Conservation (phyloP, 352 stramenopile species). For the Lagenidium sp. region DNA sequence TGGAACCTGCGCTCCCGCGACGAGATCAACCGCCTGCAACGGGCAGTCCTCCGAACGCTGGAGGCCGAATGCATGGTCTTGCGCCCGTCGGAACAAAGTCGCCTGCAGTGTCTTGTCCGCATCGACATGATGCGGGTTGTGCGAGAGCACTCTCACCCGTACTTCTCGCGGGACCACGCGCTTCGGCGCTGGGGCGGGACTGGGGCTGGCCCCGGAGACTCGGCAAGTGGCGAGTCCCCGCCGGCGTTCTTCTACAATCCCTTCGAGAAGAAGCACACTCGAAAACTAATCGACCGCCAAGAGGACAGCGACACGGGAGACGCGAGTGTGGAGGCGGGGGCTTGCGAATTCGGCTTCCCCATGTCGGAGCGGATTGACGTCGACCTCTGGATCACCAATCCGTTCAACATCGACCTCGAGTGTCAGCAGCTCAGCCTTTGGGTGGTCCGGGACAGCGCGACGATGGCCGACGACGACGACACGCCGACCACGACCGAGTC, state of each 20-base stretch:
- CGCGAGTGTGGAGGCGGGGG: slow-evolving; percentile 7
- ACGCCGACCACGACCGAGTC: slow-evolving; percentile 26
- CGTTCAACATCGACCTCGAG: slow-evolving; percentile 46
- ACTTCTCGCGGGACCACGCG: slow-evolving; percentile 24
- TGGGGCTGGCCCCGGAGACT: slow-evolving; percentile 1
- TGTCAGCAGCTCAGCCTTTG: slow-evolving; percentile 53
- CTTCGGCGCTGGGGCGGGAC: slow-evolving; percentile 23
- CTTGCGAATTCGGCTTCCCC: slow-evolving; percentile 37
- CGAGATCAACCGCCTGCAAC: slow-evolving; percentile 50
- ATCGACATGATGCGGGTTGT: slow-evolving; percentile 40
- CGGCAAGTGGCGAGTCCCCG: background rate
- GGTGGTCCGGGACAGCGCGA: slow-evolving; percentile 12
- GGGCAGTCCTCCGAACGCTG: slow-evolving; percentile 33
- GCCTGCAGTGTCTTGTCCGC: slow-evolving; percentile 41
- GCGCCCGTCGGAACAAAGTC: slow-evolving; percentile 38
- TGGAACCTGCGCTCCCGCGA: slow-evolving; percentile 56
- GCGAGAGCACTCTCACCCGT: slow-evolving; percentile 22
- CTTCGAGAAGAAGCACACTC: slow-evolving; percentile 13
- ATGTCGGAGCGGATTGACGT: slow-evolving; percentile 48
- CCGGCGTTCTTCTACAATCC: slow-evolving; percentile 29
- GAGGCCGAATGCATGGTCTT: slow-evolving; percentile 47
- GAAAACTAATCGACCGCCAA: background rate
- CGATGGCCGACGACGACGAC: slow-evolving; percentile 9
- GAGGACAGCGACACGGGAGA: slow-evolving; percentile 1
- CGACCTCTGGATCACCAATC: slow-evolving; percentile 55